A percentile compares a stretch with the other conserved stretches of the same genome.
Conservation (phyloP, 2,329 filamentous ascomycete genomes). For the Botrytis pseudocinerea region DNA sequence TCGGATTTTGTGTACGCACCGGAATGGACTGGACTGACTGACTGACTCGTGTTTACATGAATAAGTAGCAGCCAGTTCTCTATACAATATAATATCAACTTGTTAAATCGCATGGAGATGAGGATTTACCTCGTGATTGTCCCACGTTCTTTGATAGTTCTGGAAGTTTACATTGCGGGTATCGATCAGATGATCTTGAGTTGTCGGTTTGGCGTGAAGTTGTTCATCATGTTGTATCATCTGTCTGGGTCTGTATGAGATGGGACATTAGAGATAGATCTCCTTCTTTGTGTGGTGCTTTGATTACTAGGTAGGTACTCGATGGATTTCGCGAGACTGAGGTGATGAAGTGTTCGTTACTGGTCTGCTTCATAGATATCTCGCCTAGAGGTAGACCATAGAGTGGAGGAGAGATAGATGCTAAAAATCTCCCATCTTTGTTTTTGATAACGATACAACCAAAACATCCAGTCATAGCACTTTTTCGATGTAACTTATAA, state of each 20-base stretch:
- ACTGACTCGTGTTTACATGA: conserved; percentile 1
- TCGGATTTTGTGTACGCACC: not conserved
- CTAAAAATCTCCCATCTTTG: not conserved
- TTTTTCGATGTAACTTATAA: too few species aligned
- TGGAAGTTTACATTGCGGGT: too few species aligned
- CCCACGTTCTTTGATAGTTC: not conserved
- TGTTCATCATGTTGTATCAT: not conserved
- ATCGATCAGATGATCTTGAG: not conserved
- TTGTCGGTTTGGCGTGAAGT: not conserved
- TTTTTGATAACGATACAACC: not conserved
- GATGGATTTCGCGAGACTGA: not conserved
- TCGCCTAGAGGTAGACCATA: not conserved
- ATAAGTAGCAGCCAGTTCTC: not conserved
- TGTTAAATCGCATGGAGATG: not conserved
- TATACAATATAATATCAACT: too few species aligned
- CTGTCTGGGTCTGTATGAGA: not conserved
- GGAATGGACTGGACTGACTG: not conserved
- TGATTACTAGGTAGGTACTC: not conserved
- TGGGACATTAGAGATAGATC: not conserved
- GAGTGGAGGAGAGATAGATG: not conserved
- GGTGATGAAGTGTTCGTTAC: not conserved
- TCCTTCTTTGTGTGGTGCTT: not conserved
- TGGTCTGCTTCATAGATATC: not conserved
- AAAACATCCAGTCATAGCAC: not conserved
- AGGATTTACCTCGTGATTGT: not conserved